Evolutionary conservation across 2,329 filamentous ascomycete species (phyloP).

Genomic region (Penicillium thymicola): DNA sequence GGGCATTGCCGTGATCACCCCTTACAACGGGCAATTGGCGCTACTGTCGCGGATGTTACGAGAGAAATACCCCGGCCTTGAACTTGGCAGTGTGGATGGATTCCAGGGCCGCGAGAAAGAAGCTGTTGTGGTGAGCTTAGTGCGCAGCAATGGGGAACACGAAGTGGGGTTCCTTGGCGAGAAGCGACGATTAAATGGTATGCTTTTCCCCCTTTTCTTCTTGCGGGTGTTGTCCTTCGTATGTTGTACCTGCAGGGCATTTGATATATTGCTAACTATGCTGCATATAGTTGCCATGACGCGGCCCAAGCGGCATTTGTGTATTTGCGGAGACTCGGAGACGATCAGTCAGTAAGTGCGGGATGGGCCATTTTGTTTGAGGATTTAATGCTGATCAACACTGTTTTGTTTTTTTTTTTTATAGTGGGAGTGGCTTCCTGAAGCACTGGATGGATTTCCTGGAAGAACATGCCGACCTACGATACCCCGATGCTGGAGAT

Average conservation of each 20-base stretch:
- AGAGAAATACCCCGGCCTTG: slow-evolving; percentile 76
- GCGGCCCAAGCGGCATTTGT: slow-evolving; percentile 82
- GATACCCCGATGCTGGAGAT: slow-evolving; percentile 68
- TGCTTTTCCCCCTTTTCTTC: slow-evolving; percentile 25
- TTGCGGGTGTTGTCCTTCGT: not conserved
- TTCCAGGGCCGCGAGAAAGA: slow-evolving; percentile 98
- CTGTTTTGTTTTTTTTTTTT: slow-evolving; percentile 14
- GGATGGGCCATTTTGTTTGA: not conserved
- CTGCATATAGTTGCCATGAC: slow-evolving; percentile 82
- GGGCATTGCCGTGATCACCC: slow-evolving; percentile 90
- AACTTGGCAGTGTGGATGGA: slow-evolving; percentile 94
- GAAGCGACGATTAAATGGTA: slow-evolving; percentile 88
- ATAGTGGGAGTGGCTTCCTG: slow-evolving; percentile 78
- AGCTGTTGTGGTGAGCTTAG: slow-evolving; percentile 87
- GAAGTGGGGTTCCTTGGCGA: slow-evolving; percentile 94
- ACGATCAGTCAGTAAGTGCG: slow-evolving; percentile 77
- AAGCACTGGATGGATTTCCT: slow-evolving; percentile 88
- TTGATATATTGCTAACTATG: slow-evolving; percentile 10
- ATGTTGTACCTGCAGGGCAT: not conserved
- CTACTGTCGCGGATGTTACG: slow-evolving; percentile 73
- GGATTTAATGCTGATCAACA: slow-evolving; percentile 6
- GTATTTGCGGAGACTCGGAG: slow-evolving; percentile 89
- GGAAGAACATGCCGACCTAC: slow-evolving; percentile 83
- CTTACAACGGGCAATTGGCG: slow-evolving; percentile 91
- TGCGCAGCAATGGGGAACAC: slow-evolving; percentile 79